These are phyloP conservation scores for Chrysanthemum makinoi DNA, from an alignment of 129 eudicot genomes.

Conservation along the genomic window DNA sequence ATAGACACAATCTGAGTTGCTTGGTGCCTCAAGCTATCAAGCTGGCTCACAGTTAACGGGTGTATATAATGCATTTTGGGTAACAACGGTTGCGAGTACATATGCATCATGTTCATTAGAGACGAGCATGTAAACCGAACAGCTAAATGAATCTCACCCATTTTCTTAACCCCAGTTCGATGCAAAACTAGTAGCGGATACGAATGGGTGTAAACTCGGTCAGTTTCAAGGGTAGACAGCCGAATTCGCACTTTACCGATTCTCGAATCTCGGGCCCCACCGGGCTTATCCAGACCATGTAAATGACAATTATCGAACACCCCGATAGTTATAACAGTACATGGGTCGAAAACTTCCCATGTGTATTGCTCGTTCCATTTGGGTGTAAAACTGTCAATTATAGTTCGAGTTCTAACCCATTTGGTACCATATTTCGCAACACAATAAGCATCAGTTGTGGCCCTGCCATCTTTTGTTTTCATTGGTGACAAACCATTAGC, in stretches of 20 bases:
- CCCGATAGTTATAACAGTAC: slow-evolving; percentile 52
- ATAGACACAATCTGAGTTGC: slow-evolving; percentile 39
- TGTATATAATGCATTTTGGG: slow-evolving; percentile 60
- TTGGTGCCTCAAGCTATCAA: slow-evolving; percentile 36
- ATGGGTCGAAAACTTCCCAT: slow-evolving; percentile 62
- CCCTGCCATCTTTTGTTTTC: slow-evolving; percentile 41
- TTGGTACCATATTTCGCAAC: slow-evolving; percentile 57
- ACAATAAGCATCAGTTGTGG: slow-evolving; percentile 50
- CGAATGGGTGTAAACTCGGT: slow-evolving; percentile 49
- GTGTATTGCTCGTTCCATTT: slow-evolving; percentile 66
- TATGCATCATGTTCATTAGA: slow-evolving; percentile 37
- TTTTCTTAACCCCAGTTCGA: slow-evolving; percentile 51
- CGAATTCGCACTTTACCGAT: slow-evolving; percentile 61
- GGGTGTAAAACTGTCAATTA: slow-evolving; percentile 40
- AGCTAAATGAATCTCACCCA: slow-evolving; percentile 57
- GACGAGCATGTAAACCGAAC: slow-evolving; percentile 46
- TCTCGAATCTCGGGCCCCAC: slow-evolving; percentile 33
- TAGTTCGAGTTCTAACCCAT: slow-evolving; percentile 55
- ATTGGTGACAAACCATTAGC: slow-evolving; percentile 37
- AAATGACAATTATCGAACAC: slow-evolving; percentile 53
- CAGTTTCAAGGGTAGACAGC: slow-evolving; percentile 46
- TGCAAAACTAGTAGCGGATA: slow-evolving; percentile 51
- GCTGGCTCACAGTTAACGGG: slow-evolving; percentile 37
- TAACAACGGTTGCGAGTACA: slow-evolving; percentile 40
- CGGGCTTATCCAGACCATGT: slow-evolving; percentile 29